Evolutionary conservation across 2,329 filamentous ascomycete genomes (phyloP).

Genomic region (Emmonsiellopsis sp.): DNA sequence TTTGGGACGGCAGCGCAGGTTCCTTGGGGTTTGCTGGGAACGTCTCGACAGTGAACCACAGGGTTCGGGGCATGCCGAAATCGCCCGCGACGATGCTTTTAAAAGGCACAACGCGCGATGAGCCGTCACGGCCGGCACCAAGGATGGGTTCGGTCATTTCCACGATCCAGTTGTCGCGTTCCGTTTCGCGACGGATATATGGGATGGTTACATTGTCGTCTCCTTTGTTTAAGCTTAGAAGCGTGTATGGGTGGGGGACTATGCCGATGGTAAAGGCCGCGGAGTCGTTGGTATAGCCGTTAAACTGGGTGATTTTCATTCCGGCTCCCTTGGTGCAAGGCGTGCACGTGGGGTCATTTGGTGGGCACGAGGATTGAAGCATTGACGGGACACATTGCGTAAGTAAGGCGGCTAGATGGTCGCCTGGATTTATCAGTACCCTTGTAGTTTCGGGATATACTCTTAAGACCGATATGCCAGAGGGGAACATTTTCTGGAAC

Average conservation of each 20-base stretch:
- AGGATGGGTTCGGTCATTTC: slow-evolving; percentile 62
- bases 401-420: slow-evolving; percentile 65
- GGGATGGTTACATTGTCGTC: slow-evolving; percentile 51
- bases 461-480: slow-evolving; percentile 72
- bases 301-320: slow-evolving; percentile 57
- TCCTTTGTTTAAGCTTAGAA: slow-evolving; percentile 55
- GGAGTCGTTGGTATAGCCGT: slow-evolving; percentile 61
- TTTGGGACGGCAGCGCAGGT: slow-evolving; percentile 41
- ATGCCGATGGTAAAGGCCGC: slow-evolving; percentile 71
- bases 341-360: slow-evolving; percentile 64
- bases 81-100: slow-evolving; percentile 73
- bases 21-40: slow-evolving; percentile 39
- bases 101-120: slow-evolving; percentile 59
- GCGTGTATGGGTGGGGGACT: slow-evolving; percentile 85
- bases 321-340: slow-evolving; percentile 59
- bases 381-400: slow-evolving; percentile 65
- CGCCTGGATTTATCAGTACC: slow-evolving; percentile 58
- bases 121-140: slow-evolving; percentile 52
- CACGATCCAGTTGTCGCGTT: slow-evolving; percentile 70
- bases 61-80: slow-evolving; percentile 50
- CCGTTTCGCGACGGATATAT: slow-evolving; percentile 58
- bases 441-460: slow-evolving; percentile 68
- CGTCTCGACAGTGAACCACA: slow-evolving; percentile 74
- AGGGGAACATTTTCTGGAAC: slow-evolving; percentile 70
- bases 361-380: slow-evolving; percentile 69